Evolutionary conservation across 2,329 filamentous ascomycete species (phyloP), one percentile per base, ranked within the genome.

Genomic region (Truncatella angustata): DNA sequence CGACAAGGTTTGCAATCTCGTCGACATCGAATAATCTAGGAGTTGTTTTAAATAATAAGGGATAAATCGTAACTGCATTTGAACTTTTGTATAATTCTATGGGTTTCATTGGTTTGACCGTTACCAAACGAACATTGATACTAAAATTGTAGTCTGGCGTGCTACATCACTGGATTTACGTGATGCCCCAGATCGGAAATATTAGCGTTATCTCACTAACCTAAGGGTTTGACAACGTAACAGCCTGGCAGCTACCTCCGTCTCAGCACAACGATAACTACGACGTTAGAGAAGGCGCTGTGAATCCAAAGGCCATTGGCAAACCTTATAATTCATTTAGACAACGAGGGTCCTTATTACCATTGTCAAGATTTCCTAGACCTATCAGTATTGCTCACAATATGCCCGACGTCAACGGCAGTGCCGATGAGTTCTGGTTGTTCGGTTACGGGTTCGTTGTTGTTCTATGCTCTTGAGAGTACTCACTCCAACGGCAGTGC

Each of bases 391-490:
- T 44, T 12, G 20, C 12, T 28, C 20, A 5, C 7, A 39, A 11
- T 11, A 50, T 50, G 47, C 20, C 47, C 12, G 71, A 68, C 20
- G 53, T 56, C 50, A 63, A 65, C 49, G 61, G 65, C 23, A 58
- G 61, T 6, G 52, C 68, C 57, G 76, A 81, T 32, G 90, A 96
- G 66, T 91, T 97, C 63, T 99, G 94, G 94, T 78, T 99, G 42
- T 97, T 96, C 71, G 94, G 94, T 56, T 99, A 97, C 66, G 94
- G 93, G 93, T 96, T 76, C 59, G 79, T 74, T 51, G 7, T 24
- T n/a, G 24, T 28, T 28, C 14, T 40, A 6, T 20, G 14, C 24
- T 6, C 28, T 12, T 50, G 23, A 14, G n/a, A n/a, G n/a, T n/a
- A 9, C 28, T 2, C 16, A 34, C 5, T 5, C 16, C 24, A 4